Base-by-base conservation (phyloP, 176 grass and related monocot species). In the Urochloa ruziziensis region DNA sequence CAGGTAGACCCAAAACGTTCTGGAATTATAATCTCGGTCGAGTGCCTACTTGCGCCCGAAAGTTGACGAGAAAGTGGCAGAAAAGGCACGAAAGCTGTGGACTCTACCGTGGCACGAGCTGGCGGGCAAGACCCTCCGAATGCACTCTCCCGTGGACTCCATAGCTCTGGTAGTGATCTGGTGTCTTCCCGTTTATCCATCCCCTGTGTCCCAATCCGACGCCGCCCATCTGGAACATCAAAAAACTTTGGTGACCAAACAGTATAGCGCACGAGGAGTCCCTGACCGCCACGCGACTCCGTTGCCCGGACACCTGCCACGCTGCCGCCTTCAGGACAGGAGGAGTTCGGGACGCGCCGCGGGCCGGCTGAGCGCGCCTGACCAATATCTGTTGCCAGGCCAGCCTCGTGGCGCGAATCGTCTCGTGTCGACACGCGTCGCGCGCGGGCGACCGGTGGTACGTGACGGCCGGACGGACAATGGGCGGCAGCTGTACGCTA, bases 81-180 rank as follows among this genome's bases (percentile, higher is more conserved):
- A n/a, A n/a, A n/a, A n/a, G n/a, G n/a, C n/a, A n/a, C n/a, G n/a
- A n/a, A n/a, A n/a, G n/a, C n/a, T n/a, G n/a, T n/a, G n/a, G n/a
- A n/a, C n/a, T n/a, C n/a, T n/a, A n/a, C n/a, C n/a, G n/a, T 23
- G 23, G 40, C 77, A 15, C 21, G 71, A 64, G 56, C 25, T 43
- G 77, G 83, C 42, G 14, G 28, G 28, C 37, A 66, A 21, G 13
- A 44, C 5, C 57, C 2, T 23, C 64, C 69, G 43, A 86, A 82
- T 78, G 79, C 78, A n/a, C 24, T 77, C 78, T 47, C 70, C 64
- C 46, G 78, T 86, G 78, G 73, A 90, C 49, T 66, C 83, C 88
- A 86, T 65, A 5, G n/a, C n/a, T n/a, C n/a, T n/a, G n/a, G n/a
- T 32, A 10, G 5, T 2, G 15, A 32, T 34, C 54, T 28, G 14